phyloP scores from a whole-genome alignment of 257 asterid genomes.

The Fraxinus cuspidata region DNA sequence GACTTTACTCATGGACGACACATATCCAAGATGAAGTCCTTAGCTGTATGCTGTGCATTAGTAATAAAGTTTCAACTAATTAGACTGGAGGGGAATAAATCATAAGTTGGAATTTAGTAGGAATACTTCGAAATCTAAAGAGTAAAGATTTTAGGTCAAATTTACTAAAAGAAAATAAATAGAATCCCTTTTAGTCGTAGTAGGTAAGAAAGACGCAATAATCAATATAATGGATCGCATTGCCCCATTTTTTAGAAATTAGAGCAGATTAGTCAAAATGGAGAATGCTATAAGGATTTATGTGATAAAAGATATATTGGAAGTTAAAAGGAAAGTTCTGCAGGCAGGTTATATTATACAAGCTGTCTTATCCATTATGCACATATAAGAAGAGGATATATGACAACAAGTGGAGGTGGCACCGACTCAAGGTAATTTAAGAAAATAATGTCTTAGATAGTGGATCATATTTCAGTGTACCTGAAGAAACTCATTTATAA shows the following conservation, averaged over 20 bases:
- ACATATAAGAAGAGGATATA: neutral
- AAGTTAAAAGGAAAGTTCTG: neutral
- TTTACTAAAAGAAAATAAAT: neutral
- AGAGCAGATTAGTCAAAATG: neutral
- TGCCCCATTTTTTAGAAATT: neutral
- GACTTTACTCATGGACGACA: neutral
- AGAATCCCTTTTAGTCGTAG: neutral
- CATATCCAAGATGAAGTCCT: neutral
- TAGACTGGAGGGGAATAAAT: neutral
- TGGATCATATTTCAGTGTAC: neutral
- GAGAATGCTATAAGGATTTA: neutral
- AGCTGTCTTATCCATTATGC: neutral
- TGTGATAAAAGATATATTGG: neutral
- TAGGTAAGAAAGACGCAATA: neutral
- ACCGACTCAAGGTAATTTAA: neutral
- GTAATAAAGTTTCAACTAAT: neutral
- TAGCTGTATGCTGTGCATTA: neutral
- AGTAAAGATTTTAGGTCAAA: neutral
- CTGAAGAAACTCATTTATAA: neutral
- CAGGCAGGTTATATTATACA: neutral
- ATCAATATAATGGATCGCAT: neutral
- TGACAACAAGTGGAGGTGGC: neutral
- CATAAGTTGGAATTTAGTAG: neutral
- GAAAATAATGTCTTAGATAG: slow-evolving; percentile 4
- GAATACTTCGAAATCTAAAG: neutral